phyloP scores from a whole-genome alignment of 805 yeast species.

The Spathaspora passalidarum region DNA sequence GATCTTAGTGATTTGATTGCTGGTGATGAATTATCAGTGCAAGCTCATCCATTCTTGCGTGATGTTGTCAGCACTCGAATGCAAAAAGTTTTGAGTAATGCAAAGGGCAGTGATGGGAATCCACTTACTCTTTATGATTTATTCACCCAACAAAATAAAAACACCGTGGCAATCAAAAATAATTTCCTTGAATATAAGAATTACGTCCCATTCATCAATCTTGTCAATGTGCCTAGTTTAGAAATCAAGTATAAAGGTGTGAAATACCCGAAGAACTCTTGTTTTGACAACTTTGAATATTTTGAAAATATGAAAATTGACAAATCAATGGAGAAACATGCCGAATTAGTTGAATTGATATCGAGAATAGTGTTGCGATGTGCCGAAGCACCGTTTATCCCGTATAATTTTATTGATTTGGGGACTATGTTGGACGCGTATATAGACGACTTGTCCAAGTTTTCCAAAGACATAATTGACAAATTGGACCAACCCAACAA shows the following conservation, averaged over 20 bases:
- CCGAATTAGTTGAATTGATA: conserved; percentile 53
- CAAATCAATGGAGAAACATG: conserved; percentile 53
- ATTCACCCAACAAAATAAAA: conserved; percentile 19
- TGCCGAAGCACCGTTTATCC: conserved; percentile 76
- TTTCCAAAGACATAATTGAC: conserved; percentile 24
- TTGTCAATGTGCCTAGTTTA: conserved; percentile 67
- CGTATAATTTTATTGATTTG: conserved; percentile 54
- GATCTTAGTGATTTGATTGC: conserved; percentile 69
- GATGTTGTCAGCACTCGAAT: conserved; percentile 44
- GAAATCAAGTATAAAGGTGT: conserved; percentile 50
- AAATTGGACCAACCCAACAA: conserved; percentile 8
- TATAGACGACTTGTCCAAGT: conserved; percentile 45
- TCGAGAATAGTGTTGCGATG: conserved; percentile 53
- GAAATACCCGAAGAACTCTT: conserved; percentile 50
- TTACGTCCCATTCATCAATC: conserved; percentile 62
- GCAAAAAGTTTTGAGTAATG: conserved; percentile 16
- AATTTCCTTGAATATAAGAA: conserved; percentile 50
- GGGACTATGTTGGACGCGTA: conserved; percentile 43
- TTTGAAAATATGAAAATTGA: conserved; percentile 49
- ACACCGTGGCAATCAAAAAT: conserved; percentile 19
- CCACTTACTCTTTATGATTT: conserved; percentile 22
- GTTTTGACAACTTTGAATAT: conserved; percentile 62
- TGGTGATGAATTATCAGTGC: conserved; percentile 50
- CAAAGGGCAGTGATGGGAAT: conserved; percentile 5
- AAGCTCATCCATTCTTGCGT: conserved; percentile 64